Base-by-base conservation (phyloP, 2,329 filamentous ascomycete species). In the Pyricularia pennisetigena region DNA sequence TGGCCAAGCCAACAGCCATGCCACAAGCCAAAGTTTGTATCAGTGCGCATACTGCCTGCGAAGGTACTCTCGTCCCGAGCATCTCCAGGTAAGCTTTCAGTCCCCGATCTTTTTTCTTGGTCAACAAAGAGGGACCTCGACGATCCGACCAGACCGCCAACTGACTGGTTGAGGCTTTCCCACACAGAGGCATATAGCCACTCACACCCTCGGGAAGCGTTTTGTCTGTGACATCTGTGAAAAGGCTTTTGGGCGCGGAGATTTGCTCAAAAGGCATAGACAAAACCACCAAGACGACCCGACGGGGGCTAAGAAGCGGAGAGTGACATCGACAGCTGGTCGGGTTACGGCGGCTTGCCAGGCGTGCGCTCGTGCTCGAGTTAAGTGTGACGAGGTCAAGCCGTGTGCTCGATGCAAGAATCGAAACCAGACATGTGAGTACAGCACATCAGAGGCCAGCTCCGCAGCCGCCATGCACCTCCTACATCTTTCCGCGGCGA, bases 301-400 rank as follows among this genome's bases (percentile, higher is more conserved):
- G 49, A 82, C 82, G 70, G 77, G 79, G 30, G 77, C 78, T 64
- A 83, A 82, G 71, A 83, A 82, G 41, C 79, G 83, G 49, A 79
- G 82, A 14, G 79, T 80, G 66, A 78, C 79, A 62, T 74, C 81
- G 1, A 81, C 81, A 20, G 77, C 81, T 2, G 80, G 81, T 24
- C 82, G 84, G 14, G 84, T 86, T 12, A 82, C 80, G 10, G 82
- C 85, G 70, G 84, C 84, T 16, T 86, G 84, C 70, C 79, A 80
- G 28, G 76, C 81, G 10, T 86, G 84, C 70, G 83, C 84, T 3
- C 74, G 79, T 23, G 83, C 84, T 12, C 78, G 84, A 24, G 82
- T 86, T 63, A 86, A 85, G 71, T 86, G 84, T 70, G 83, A 85
- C 70, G 84, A 86, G 68, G 73, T 77, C 26, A 86, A 86, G 74